A percentile compares a stretch with the other conserved stretches of the same genome.
These are phyloP conservation scores for Opeltia flavorubescens DNA, from an alignment of 495 filamentous ascomycete genomes.

Conservation along the genomic window DNA sequence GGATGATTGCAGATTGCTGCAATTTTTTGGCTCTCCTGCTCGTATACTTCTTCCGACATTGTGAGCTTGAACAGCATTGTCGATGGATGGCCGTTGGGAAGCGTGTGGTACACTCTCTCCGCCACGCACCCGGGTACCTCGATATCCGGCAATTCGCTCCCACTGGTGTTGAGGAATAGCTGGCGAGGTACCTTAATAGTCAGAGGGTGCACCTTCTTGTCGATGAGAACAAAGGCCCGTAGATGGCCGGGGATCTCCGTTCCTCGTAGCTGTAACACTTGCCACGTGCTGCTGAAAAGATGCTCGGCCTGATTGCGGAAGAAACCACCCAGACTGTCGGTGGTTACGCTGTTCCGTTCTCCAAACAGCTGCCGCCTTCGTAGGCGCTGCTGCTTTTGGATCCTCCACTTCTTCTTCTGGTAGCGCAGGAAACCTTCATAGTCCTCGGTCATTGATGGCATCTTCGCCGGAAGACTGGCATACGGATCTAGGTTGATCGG, in stretches of 20 bases:
- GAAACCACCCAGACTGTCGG: constrained; percentile 65
- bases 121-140: constrained; percentile 76
- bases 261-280: constrained; percentile 72
- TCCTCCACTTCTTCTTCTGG: constrained; percentile 98
- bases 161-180: constrained; percentile 82
- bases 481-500: constrained; percentile 62
- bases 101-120: constrained; percentile 79
- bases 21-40: constrained; percentile 70
- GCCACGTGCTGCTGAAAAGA: constrained; percentile 85
- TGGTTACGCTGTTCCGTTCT: constrained; percentile 53
- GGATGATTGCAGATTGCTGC: constrained; percentile 74
- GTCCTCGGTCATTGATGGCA: constrained; percentile 78
- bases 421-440: constrained; percentile 84
- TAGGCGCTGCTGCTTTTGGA: constrained; percentile 83
- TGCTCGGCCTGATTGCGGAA: constrained; percentile 86
- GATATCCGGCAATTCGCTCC: constrained; percentile 73
- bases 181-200: constrained; percentile 82
- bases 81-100: constrained; percentile 91
- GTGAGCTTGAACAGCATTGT: constrained; percentile 87
- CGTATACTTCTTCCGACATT: constrained; percentile 75
- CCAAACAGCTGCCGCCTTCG: constrained; percentile 87
- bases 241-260: constrained; percentile 76
- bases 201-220: constrained; percentile 72
- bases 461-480: constrained; percentile 65
- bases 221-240: constrained; percentile 80